phyloP scores from a whole-genome alignment of 305 asterid genomes.

The Fraxinus nigra region DNA sequence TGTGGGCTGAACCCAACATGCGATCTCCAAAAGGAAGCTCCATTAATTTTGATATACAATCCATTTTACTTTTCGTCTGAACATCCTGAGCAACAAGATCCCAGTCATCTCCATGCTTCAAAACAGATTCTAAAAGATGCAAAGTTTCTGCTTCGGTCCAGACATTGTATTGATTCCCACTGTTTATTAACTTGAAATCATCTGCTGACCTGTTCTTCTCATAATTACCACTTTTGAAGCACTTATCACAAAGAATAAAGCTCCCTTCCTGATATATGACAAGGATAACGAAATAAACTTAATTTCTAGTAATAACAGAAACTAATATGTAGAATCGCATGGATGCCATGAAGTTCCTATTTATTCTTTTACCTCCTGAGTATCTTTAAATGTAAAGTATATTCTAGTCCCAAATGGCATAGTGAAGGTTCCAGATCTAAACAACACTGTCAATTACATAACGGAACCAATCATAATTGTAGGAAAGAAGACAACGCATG shows the following conservation, averaged over 20 bases:
- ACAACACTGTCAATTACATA: not conserved
- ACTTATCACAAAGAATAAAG: slow-evolving; percentile 60
- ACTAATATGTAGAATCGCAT: not conserved
- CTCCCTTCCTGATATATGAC: slow-evolving; percentile 53
- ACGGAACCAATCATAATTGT: not conserved
- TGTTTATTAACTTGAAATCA: slow-evolving; percentile 59
- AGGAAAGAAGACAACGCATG: not conserved
- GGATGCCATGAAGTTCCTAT: not conserved
- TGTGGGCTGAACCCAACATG: slow-evolving; percentile 57
- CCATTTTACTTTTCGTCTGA: slow-evolving; percentile 77
- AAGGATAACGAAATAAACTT: slow-evolving; percentile 20
- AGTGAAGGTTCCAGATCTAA: not conserved
- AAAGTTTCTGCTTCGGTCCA: slow-evolving; percentile 94
- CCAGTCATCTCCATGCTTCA: slow-evolving; percentile 93
- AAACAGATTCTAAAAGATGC: slow-evolving; percentile 79
- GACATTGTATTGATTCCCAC: slow-evolving; percentile 36
- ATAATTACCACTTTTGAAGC: slow-evolving; percentile 65
- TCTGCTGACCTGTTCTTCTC: slow-evolving; percentile 50
- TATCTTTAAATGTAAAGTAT: not conserved
- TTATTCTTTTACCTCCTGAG: not conserved
- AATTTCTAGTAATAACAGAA: slow-evolving; percentile 2
- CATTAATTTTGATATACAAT: slow-evolving; percentile 84
- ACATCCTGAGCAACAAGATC: slow-evolving; percentile 75
- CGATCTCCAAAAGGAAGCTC: slow-evolving; percentile 92
- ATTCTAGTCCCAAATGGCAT: not conserved